Evolutionary conservation across 164 flowering plant genomes (phyloP).

Genomic region (Liquidambar formosana): DNA sequence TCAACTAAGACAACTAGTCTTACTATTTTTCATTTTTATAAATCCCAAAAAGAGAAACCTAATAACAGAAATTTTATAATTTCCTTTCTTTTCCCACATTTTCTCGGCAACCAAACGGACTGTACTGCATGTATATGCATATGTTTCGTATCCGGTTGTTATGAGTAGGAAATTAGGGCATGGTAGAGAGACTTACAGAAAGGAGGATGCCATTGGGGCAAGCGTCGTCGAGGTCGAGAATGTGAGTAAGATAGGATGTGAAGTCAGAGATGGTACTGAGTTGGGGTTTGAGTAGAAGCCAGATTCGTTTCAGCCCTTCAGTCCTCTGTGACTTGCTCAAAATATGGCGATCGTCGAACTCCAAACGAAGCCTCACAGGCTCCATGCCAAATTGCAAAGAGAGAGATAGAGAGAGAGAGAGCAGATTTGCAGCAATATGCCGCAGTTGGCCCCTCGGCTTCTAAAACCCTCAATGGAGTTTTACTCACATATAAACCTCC

Average conservation of each 20-base stretch:
- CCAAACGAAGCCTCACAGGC: constrained; percentile 47
- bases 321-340: constrained; percentile 52
- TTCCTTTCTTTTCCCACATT: too few species aligned
- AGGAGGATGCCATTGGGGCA: constrained; percentile 74
- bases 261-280: constrained; percentile 53
- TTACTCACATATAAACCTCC: too few species aligned
- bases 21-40: too few species aligned
- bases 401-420: neutral
- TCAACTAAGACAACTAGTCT: too few species aligned
- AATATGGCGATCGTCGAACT: constrained; percentile 41
- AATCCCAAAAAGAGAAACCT: too few species aligned
- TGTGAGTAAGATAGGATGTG: constrained; percentile 36
- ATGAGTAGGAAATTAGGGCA: neutral
- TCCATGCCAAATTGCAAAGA: constrained; percentile 12
- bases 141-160: neutral
- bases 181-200: constrained; percentile 51
- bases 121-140: neutral
- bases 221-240: constrained; percentile 45
- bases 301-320: constrained; percentile 63
- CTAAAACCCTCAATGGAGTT: too few species aligned
- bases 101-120: neutral
- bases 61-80: too few species aligned
- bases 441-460: too few species aligned
- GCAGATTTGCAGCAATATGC: too few species aligned
- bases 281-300: constrained; percentile 64